Conservation (phyloP, 164 flowering plant genomes). For the Liquidambar formosana region DNA sequence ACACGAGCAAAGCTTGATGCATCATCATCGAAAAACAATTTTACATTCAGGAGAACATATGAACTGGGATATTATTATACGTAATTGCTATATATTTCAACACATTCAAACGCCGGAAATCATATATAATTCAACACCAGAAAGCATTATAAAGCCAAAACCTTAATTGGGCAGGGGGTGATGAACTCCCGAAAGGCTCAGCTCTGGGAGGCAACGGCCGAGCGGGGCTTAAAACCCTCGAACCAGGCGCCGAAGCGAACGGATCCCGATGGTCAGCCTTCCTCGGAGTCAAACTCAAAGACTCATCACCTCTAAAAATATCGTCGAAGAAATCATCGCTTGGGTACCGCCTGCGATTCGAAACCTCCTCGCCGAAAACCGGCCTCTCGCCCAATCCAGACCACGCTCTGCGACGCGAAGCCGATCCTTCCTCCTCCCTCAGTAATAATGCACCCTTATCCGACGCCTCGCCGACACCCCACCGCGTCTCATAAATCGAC, state of each 20-base stretch:
- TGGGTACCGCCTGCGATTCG: constrained; percentile 35
- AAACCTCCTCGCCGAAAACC: constrained; percentile 69
- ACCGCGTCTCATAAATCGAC: constrained; percentile 43
- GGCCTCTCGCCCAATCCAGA: constrained; percentile 55
- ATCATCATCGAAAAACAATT: not conserved
- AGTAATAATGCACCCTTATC: constrained; percentile 14
- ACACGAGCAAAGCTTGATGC: too few species aligned
- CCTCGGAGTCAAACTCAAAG: constrained; percentile 34
- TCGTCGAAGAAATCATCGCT: constrained; percentile 71
- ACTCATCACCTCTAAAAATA: constrained; percentile 58
- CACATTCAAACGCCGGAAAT: too few species aligned
- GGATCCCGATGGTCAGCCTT: constrained; percentile 27
- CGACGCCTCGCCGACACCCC: constrained; percentile 24
- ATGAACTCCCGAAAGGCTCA: constrained; percentile 38
- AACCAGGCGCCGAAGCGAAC: constrained; percentile 43
- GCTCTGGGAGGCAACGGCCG: constrained; percentile 37
- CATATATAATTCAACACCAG: too few species aligned
- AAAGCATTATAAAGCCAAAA: constrained; percentile 13
- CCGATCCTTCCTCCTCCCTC: constrained; percentile 10
- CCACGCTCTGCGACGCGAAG: constrained; percentile 26
- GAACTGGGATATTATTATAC: too few species aligned
- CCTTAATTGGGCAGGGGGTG: constrained; percentile 62
- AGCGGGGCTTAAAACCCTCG: constrained; percentile 54
- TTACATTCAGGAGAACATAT: too few species aligned
- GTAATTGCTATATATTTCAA: too few species aligned